Percentiles rank a stretch among this genome's conserved stretches.
These are phyloP conservation scores for Scortechinia acanthostroma DNA, from an alignment of 2,329 filamentous ascomycete species.

Conservation along the genomic window DNA sequence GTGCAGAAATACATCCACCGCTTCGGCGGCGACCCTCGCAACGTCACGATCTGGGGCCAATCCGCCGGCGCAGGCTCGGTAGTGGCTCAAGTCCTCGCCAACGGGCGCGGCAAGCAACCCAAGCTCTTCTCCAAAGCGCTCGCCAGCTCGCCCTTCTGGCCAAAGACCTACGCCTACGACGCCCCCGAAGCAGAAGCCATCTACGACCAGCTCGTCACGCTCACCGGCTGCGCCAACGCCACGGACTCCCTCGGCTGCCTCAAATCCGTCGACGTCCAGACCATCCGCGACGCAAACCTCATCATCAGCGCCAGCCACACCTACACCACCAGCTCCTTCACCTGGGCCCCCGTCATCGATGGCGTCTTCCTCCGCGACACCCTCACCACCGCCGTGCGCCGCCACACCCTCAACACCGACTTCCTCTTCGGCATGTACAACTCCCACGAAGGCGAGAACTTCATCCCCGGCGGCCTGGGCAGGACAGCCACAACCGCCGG, in stretches of 20 bases:
- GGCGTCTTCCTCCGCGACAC: slow-evolving; percentile 36
- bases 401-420: slow-evolving; percentile 30
- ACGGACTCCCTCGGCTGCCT: not conserved
- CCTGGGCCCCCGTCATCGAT: slow-evolving; percentile 55
- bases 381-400: slow-evolving; percentile 31
- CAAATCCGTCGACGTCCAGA: not conserved
- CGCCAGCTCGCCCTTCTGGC: not conserved
- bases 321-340: slow-evolving; percentile 47
- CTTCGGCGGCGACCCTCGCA: not conserved
- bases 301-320: slow-evolving; percentile 35
- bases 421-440: slow-evolving; percentile 50
- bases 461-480: slow-evolving; percentile 41
- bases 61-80: not conserved
- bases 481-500: slow-evolving; percentile 18
- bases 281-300: slow-evolving; percentile 35
- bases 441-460: slow-evolving; percentile 55
- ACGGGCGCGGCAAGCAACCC: not conserved
- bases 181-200: not conserved
- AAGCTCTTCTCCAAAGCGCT: not conserved
- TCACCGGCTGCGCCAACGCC: not conserved
- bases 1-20: not conserved
- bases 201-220: not conserved
- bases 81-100: not conserved
- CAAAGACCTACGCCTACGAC: not conserved
- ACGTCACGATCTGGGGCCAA: not conserved